Evolutionary conservation across 371 early-diverging fungal species (phyloP), one percentile per base, ranked within the genome.

Genomic region (Syncephalastrum monosporum): DNA sequence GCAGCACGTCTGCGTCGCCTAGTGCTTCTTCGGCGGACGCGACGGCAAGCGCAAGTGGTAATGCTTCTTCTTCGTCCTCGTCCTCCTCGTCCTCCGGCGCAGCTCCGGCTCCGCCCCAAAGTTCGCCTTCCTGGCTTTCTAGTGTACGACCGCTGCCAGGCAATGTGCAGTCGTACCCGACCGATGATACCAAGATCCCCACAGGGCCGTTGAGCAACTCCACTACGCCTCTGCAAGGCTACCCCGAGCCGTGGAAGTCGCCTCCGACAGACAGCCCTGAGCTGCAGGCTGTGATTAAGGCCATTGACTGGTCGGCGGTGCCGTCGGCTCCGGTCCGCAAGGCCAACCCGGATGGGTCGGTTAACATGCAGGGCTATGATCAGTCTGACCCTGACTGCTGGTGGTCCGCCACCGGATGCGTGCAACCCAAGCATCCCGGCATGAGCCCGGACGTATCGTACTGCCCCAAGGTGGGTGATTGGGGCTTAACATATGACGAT

Each of bases 221-320:
- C 7, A 46, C 59, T 25, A 42, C 48, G 61, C n/a, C 42, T 21
- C 24, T 70, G 52, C 25, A 24, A 49, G 27, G 19, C 42, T 23
- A 45, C 42, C 69, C 69, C 23, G 19, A 45, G 12, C 46, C 42
- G 15, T 69, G 69, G 69, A 43, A 38, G 10, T 48, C 62, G n/a
- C 62, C 69, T 42, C 60, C 61, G 16, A 53, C 59, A 21, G 45
- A 66, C 42, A 61, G 65, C 10, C 63, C 74, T 5, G 67, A 68
- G 50, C 72, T 79, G 10, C 58, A 66, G 38, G 65, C 61, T 1
- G 74, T 63, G 50, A 56, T 74, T 8, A 53, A 50, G 1, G 68
- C 71, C 25, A 66, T 79, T 50, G 73, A 79, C 41, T 75, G 75
- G 75, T 57, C 69, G 42, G 60, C 68, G 17, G 74, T 75, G 0